These are phyloP conservation scores for Epicoccum nigrum DNA, from an alignment of 2,329 filamentous ascomycete species.

Conservation along the genomic window DNA sequence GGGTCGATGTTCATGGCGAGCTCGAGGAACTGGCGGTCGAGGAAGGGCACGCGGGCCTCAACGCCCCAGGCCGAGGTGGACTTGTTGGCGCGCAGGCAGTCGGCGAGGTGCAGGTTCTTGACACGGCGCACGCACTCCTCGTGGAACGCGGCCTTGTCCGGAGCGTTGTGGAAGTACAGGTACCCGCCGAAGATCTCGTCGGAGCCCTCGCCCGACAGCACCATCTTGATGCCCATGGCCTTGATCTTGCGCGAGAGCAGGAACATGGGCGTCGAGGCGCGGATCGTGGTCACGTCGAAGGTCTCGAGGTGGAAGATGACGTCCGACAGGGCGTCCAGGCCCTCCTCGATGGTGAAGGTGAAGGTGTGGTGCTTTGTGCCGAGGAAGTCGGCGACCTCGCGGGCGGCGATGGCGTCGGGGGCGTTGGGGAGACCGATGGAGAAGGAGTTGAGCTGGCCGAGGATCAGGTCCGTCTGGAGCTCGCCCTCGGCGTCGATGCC, in stretches of 20 bases:
- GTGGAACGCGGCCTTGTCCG: constrained; percentile 91
- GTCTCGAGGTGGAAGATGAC: constrained; percentile 98
- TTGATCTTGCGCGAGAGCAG: constrained; percentile 98
- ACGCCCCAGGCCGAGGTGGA: constrained; percentile 98
- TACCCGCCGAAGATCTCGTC: constrained; percentile 99
- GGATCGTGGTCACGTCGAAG: constrained; percentile 98
- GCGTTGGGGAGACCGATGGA: constrained; percentile 94
- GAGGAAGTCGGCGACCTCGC: constrained; percentile 93
- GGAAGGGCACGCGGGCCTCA: constrained; percentile 95
- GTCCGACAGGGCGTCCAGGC: constrained; percentile 93
- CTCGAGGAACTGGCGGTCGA: constrained; percentile 97
- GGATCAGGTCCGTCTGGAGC: constrained; percentile 84
- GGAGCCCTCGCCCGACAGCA: constrained; percentile 92
- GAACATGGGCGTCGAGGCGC: constrained; percentile 98
- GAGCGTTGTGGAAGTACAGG: constrained; percentile 96
- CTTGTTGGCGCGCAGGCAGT: constrained; percentile 98
- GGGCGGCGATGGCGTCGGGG: constrained; percentile 88
- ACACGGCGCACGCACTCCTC: constrained; percentile 91
- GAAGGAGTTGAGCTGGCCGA: constrained; percentile 97
- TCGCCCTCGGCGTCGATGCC: constrained; percentile 94
- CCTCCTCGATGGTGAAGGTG: constrained; percentile 97
- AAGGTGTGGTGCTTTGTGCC: constrained; percentile 98
- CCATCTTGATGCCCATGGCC: constrained; percentile 99
- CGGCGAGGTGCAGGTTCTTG: constrained; percentile 95
- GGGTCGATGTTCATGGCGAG: constrained; percentile 93